Conservation (phyloP, 805 yeast genomes). For the Ogataea paraovalis region DNA sequence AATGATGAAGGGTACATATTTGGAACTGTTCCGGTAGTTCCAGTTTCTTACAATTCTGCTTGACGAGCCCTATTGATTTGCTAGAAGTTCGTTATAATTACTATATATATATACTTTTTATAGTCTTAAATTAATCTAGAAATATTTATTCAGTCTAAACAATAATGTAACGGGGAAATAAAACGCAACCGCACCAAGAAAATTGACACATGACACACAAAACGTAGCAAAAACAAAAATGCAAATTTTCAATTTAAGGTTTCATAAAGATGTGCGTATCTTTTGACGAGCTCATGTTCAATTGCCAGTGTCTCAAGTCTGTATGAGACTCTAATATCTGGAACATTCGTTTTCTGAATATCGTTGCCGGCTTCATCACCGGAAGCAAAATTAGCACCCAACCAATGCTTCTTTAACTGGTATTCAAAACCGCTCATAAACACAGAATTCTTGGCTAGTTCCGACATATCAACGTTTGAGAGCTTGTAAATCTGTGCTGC, state of each 20-base stretch:
- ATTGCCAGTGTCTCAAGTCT: constrained; percentile 75
- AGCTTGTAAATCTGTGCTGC: constrained; percentile 97
- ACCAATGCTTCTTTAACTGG: constrained; percentile 84
- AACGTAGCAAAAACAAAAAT: too few relatives aligned
- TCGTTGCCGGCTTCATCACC: constrained; percentile 79
- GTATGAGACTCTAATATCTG: constrained; percentile 79
- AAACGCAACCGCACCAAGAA: too few relatives aligned
- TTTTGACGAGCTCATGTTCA: constrained; percentile 64
- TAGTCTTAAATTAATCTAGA: not conserved
- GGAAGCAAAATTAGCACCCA: constrained; percentile 59
- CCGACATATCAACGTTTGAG: constrained; percentile 96
- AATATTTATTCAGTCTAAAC: too few relatives aligned
- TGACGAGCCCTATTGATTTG: not conserved
- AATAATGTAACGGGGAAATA: too few relatives aligned
- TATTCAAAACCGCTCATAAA: constrained; percentile 92
- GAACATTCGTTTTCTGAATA: constrained; percentile 92
- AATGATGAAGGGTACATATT: constrained; percentile 26
- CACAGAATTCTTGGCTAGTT: constrained; percentile 89
- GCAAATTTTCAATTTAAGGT: not conserved
- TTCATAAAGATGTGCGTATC: constrained; percentile 39
- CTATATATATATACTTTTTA: too few relatives aligned
- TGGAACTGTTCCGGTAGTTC: constrained; percentile 14
- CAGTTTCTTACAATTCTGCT: not conserved
- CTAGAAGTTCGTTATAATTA: too few relatives aligned
- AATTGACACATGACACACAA: too few relatives aligned